Conservation (phyloP, 768 basidiomycete genomes). For the Mycena pura region DNA sequence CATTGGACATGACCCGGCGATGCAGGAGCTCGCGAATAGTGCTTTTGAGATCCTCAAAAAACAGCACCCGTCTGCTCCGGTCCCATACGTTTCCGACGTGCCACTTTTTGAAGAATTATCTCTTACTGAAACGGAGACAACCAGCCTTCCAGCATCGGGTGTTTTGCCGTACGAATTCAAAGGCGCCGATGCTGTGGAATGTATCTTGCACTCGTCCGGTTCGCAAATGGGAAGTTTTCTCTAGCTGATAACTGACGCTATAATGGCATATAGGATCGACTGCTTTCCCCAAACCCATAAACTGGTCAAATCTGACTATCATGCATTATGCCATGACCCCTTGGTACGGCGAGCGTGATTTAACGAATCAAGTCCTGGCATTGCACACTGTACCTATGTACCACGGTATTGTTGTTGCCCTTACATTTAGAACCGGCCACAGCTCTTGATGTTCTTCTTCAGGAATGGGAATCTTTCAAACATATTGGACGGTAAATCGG, state of each 20-base stretch:
- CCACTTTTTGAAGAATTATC: no score
- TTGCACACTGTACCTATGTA: constrained; percentile 35
- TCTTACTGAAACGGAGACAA: no score
- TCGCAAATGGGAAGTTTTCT: not conserved
- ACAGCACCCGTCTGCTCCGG: no score
- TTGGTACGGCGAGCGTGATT: constrained; percentile 31
- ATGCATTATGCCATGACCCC: constrained; percentile 21
- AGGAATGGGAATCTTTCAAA: constrained; percentile 31
- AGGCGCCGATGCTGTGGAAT: no score
- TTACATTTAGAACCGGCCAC: not conserved
- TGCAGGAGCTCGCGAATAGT: no score
- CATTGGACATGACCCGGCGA: no score
- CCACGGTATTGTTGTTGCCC: constrained; percentile 27
- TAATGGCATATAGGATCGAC: constrained; percentile 31
- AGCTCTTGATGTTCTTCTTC: not conserved
- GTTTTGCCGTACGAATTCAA: no score
- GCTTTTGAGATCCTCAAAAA: no score
- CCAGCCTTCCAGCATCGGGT: no score
- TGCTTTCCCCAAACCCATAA: constrained; percentile 38
- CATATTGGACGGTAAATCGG: constrained; percentile 35
- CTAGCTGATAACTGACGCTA: no score
- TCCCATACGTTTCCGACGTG: no score
- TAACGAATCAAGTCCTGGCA: constrained; percentile 27
- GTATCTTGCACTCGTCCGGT: constrained; percentile 46
- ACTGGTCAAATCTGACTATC: not conserved